These are phyloP conservation scores for Aspergillus flavus DNA, from an alignment of 2,329 filamentous ascomycete species.

Conservation along the genomic window DNA sequence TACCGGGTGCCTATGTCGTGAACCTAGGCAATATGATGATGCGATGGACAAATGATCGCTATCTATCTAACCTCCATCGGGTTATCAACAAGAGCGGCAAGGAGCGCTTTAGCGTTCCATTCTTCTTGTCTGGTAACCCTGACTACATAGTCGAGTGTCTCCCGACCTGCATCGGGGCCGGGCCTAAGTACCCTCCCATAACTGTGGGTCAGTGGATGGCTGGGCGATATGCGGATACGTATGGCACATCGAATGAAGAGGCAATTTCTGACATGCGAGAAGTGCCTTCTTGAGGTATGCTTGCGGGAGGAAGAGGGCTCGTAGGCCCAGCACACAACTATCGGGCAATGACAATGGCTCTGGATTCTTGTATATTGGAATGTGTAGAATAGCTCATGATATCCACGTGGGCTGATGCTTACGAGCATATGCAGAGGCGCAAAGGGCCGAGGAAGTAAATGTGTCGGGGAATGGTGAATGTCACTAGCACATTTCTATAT, in stretches of 20 bases:
- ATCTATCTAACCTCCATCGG: slow-evolving; percentile 31
- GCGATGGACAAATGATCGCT: slow-evolving; percentile 32
- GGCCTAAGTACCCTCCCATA: slow-evolving; percentile 27
- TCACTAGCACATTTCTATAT: too few species aligned
- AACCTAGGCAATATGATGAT: slow-evolving; percentile 36
- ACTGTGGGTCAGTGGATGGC: slow-evolving; percentile 28
- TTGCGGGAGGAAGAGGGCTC: too few species aligned
- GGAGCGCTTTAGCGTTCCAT: slow-evolving; percentile 31
- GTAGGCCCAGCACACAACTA: neutral
- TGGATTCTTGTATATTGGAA: too few species aligned
- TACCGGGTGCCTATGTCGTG: slow-evolving; percentile 30
- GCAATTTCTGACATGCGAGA: neutral
- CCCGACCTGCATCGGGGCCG: slow-evolving; percentile 16
- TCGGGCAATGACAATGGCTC: too few species aligned
- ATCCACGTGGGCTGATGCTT: too few species aligned
- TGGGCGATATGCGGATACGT: slow-evolving; percentile 28
- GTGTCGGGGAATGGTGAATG: too few species aligned
- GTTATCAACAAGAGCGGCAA: slow-evolving; percentile 30
- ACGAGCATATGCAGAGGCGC: too few species aligned
- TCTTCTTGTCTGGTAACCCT: slow-evolving; percentile 31
- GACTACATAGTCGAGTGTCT: slow-evolving; percentile 29
- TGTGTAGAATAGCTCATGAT: too few species aligned
- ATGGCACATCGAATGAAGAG: slow-evolving; percentile 8
- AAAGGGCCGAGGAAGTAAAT: too few species aligned
- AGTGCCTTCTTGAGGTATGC: neutral